Base-by-base conservation (phyloP, 1,284 basidiomycete species). In the Ustilago sp. region DNA sequence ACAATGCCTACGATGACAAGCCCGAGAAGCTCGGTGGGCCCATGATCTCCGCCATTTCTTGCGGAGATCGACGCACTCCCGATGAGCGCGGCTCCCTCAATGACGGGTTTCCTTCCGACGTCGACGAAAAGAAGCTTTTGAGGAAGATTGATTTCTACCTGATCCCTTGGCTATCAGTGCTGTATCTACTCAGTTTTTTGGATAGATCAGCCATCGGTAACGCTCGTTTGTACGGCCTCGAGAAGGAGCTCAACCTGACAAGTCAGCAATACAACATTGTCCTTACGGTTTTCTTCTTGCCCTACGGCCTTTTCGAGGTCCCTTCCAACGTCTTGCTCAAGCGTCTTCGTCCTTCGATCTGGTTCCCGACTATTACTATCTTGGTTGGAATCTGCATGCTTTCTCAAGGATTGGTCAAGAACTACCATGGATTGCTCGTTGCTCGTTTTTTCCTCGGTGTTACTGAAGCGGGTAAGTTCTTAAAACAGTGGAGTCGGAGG, bases 361-460 rank as follows among this genome's bases (percentile, higher is more conserved):
- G 90, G 91, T 86, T 92, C n/a, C 70, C 82, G 2, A n/a, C 74
- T 51, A 83, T 85, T 56, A 83, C 80, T 31, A 63, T 91, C 89
- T 34, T 69, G 87, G 53, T 87, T 90, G 68, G 92, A 8, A 82
- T 92, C 39, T 90, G 90, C 88, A 92, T 92, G 91, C 19, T 74
- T n/a, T 70, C 91, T 11, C 91, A 92, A 88, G 92, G 91, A 4
- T 80, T 92, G 38, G 89, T 92, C 1, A 88, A 89, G 65, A 89
- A 92, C 83, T 92, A 90, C 78, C 88, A 88, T 36, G 90, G 92
- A n/a, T 64, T n/a, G 91, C 90, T 87, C 88, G 89, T 64, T 13
- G 74, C 70, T 8, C 74, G 73, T 13, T 63, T 73, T 43, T 70
- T 69, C 64, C 57, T 76, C 15, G 71, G 69, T 12, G 56, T 73